Base-by-base conservation (phyloP, 202 grass and related monocot species). In the Bolboschoenoplectus hybrid region DNA sequence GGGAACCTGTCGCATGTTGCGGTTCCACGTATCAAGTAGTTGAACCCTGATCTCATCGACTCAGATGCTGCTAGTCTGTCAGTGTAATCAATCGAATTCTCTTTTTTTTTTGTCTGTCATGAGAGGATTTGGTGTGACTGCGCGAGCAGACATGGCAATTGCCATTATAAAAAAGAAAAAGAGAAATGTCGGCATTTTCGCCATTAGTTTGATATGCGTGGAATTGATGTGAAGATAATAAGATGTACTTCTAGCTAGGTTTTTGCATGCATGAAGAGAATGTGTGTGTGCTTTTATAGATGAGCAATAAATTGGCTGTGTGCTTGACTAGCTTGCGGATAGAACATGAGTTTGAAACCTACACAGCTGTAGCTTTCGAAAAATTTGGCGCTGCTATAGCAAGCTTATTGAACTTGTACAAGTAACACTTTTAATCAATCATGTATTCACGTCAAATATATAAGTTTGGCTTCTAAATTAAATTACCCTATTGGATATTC, bases 341-440 rank as follows among this genome's bases (percentile, higher is more conserved):
- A 67, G 39, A 50, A 82, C 17, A 36, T 53, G 63, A 17, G 47
- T 84, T 56, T 68, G 46, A 26, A 26, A 26, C 26, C 26, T 26
- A 26, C 26, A 26, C 26, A 26, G 26, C 26, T 26, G 26, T 26
- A 26, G 26, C 81, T 84, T 82, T 84, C 70, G 41, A 84, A 83
- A 79, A 84, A 5, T 84, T 67, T 40, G 62, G 66, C 81, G 17
- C 7, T 71, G 16, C 46, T 11, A 61, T 26, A 69, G 14, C 3
- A 19, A n/a, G 7, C 64, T 64, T 68, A 69, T 84, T 39, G 8
- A 36, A 84, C 35, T 68, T 51, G 81, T 69, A 84, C 63, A 83
- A 83, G 63, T 70, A 84, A 84, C 47, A 56, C 52, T 26, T 40
- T 83, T 14, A 66, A n/a, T 56, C 20, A 38, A 7, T 58, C 74